Base-by-base conservation (phyloP, 1,284 basidiomycete species). In the Moniliophthora roreri region DNA sequence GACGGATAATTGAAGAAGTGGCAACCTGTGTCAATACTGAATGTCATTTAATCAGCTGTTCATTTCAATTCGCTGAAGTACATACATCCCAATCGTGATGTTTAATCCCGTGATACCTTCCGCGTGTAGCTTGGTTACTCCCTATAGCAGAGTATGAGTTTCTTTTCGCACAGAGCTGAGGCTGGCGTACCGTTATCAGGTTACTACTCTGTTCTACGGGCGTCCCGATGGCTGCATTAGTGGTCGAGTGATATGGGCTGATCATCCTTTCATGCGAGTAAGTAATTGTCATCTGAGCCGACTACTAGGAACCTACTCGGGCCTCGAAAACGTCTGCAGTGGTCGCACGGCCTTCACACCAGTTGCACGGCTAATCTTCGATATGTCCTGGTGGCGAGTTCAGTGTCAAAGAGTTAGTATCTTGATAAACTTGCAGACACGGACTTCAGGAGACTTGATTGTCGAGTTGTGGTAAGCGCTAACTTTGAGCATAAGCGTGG, bases 51-150 rank as follows among this genome's bases (percentile, higher is more conserved):
- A n/a, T 38, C 26, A n/a, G 24, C 16, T 26, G 1, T 28, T 2
- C 24, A 9, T 32, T 15, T 23, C 23, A 32, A 46, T 16, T 37
- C 16, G 18, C 16, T 21, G 15, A 15, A 56, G 8, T n/a, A 37
- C 24, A 20, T 39, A 71, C 69, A 84, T 74, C 39, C 73, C 81
- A 28, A 84, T 74, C 53, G 78, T 78, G 62, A 81, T 69, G 4
- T 81, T 81, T 26, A 72, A 70, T 24, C 81, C 81, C 21, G 68
- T 67, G 59, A 76, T 74, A 7, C 81, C 81, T 52, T 72, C 59
- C 3, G 71, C 73, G 53, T 84, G 81, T 5, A 82, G 69, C 56
- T 71, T 74, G 63, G 80, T 76, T 3, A 79, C 74, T 11, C 73
- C 69, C 69, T 71, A 4, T 11, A 49, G 16, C 3, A 11, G 23